Conservation (phyloP, 805 yeast genomes). For the Spathaspora gorwiae region DNA sequence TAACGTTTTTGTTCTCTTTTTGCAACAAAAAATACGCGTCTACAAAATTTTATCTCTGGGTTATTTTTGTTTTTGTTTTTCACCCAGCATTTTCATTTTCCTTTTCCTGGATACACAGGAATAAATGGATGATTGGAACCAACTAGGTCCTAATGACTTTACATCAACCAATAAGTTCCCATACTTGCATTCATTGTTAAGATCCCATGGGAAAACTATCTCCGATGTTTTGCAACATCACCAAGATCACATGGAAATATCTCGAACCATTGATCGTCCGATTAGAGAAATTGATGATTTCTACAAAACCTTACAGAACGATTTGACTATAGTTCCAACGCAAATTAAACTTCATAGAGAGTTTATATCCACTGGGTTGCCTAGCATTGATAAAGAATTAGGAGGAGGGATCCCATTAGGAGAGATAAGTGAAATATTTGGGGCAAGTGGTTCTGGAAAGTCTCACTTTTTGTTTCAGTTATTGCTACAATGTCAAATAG, state of each 20-base stretch:
- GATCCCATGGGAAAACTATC: conserved; percentile 20
- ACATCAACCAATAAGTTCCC: conserved; percentile 11
- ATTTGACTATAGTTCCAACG: not conserved
- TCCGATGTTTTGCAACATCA: conserved; percentile 20
- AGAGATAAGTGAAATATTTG: conserved; percentile 65
- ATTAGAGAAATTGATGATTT: conserved; percentile 23
- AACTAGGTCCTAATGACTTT: conserved; percentile 10
- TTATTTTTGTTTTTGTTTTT: too few species aligned
- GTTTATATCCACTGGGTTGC: conserved; percentile 21
- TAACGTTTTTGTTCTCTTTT: too few species aligned
- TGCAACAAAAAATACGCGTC: too few species aligned
- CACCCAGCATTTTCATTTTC: too few species aligned
- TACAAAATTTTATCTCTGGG: too few species aligned
- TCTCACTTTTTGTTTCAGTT: conserved; percentile 74
- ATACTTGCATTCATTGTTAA: conserved; percentile 13
- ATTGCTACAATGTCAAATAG: conserved; percentile 49
- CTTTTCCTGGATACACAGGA: not conserved
- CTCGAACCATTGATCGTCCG: conserved; percentile 21
- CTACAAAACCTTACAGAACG: conserved; percentile 1
- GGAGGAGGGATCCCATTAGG: conserved; percentile 30
- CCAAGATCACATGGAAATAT: conserved; percentile 12
- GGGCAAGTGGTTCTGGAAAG: conserved; percentile 83
- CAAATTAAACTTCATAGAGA: not conserved
- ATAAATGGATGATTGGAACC: conserved; percentile 23
- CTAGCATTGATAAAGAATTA: conserved; percentile 19